phyloP scores from a whole-genome alignment of 2,329 filamentous ascomycete species.

The Scedosporium apiospermum region DNA sequence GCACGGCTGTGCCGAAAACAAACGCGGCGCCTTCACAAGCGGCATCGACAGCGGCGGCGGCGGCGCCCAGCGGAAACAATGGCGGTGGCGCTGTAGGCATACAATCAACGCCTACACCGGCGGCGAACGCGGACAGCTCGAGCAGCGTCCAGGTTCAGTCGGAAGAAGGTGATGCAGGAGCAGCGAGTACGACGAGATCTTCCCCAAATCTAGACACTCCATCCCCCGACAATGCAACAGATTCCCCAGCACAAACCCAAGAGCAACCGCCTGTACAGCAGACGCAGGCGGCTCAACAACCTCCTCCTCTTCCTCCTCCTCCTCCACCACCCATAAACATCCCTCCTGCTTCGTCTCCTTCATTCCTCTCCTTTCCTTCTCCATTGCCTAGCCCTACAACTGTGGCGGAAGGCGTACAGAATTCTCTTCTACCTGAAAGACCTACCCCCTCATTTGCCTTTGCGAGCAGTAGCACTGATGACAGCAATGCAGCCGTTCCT shows the following conservation, averaged over 20 bases:
- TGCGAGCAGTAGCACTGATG: constrained; percentile 27
- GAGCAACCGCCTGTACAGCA: not conserved
- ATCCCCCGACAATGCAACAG: not conserved
- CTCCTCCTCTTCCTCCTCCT: too few species aligned
- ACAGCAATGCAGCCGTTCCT: constrained; percentile 13
- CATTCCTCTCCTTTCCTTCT: not conserved
- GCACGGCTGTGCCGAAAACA: constrained; percentile 41
- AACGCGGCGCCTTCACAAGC: constrained; percentile 10
- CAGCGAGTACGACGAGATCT: constrained; percentile 28
- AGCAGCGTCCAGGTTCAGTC: not conserved
- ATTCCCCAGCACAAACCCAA: not conserved
- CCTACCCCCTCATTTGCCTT: constrained; percentile 10
- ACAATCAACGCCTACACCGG: not conserved
- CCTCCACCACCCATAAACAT: not conserved
- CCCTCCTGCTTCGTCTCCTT: constrained; percentile 6
- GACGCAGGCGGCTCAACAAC: not conserved
- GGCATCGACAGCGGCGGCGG: constrained; percentile 12
- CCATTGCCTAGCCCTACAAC: not conserved
- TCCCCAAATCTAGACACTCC: constrained; percentile 11
- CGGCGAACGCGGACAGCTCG: not conserved
- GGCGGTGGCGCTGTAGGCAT: not conserved
- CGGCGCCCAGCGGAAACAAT: constrained; percentile 4
- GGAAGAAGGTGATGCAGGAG: constrained; percentile 1
- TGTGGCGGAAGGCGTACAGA: not conserved
- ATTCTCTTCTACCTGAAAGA: too few species aligned